Percentiles rank a stretch among this genome's conserved stretches.
Evolutionary conservation across 1,139 yeast species (phyloP).

Genomic region (Candida tunisiensis): DNA sequence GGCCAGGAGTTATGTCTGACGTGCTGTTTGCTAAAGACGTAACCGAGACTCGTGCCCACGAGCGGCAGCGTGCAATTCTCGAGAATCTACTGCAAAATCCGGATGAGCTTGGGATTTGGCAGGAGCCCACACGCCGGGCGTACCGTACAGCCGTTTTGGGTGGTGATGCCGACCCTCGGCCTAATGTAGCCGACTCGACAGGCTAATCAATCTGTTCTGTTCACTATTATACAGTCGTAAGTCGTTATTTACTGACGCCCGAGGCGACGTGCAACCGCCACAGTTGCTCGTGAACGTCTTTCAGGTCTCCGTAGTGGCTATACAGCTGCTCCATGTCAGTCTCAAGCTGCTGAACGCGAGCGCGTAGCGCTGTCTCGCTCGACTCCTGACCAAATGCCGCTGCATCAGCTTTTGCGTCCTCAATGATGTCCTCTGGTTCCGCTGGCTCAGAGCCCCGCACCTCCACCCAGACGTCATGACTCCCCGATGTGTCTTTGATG

Average conservation of each 20-base stretch:
- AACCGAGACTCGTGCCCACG: slow-evolving; percentile 7
- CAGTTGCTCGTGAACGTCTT: slow-evolving; percentile 11
- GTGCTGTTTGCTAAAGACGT: slow-evolving; percentile 8
- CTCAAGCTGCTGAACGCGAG: slow-evolving; percentile 9
- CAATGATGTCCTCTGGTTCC: background rate
- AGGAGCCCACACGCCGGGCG: slow-evolving; percentile 7
- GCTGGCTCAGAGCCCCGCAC: slow-evolving; percentile 3
- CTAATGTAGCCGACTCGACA: slow-evolving; percentile 8
- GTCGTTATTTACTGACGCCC: background rate
- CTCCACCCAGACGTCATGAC: slow-evolving; percentile 10
- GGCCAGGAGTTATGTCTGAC: slow-evolving; percentile 13
- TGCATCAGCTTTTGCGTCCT: background rate
- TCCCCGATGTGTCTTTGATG: slow-evolving; percentile 6
- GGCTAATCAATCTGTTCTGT: slow-evolving; percentile 2
- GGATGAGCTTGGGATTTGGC: slow-evolving; percentile 9
- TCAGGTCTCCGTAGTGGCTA: slow-evolving; percentile 8
- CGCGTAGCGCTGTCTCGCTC: slow-evolving; percentile 8
- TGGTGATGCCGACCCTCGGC: slow-evolving; percentile 6
- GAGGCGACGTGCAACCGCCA: slow-evolving; percentile 9
- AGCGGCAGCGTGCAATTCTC: slow-evolving; percentile 9
- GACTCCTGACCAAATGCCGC: slow-evolving; percentile 5
- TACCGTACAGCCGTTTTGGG: slow-evolving; percentile 8
- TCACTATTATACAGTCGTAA: background rate
- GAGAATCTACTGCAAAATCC: slow-evolving; percentile 7
- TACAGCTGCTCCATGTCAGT: slow-evolving; percentile 10